Evolutionary conservation across 306 rosid genomes (phyloP), one percentile per base, ranked within the genome.

Genomic region (Ormosia emarginata): DNA sequence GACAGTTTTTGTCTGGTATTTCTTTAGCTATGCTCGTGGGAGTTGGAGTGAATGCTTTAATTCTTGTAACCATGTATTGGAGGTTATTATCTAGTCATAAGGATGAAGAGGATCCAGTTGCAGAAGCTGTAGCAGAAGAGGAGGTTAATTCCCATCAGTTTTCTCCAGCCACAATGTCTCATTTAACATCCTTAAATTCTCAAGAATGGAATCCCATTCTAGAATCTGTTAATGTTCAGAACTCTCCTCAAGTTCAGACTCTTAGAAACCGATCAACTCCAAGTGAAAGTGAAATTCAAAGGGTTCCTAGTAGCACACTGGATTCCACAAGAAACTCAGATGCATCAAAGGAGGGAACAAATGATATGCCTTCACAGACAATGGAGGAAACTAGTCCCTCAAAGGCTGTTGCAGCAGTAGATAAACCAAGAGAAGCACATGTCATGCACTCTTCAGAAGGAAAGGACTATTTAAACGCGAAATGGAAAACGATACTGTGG

Each of bases 151-250:
- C 94, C 14, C 98, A 93, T 64, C 82, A 89, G 67, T 93, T 95
- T 86, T 89, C 97, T 8, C 99, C 97, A 1, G 98, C 94, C 30
- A 92, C 90, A 10, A 79, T 95, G 89, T 90, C 98, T 65, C 97
- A 89, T 79, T 40, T 40, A 7, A 34, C 91, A 62, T 89, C 97
- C 34, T 18, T 66, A 3, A 86, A 84, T 55, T 87, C 95, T 53
- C 91, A 85, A 41, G 95, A 90, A 49, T 24, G 24, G 24, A 24
- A 24, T 24, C 24, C 24, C 24, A 24, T 24, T 24, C 24, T 24
- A 24, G 24, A 24, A 24, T 24, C 24, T 24, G 24, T 24, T 24
- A 24, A 24, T 24, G 3, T 80, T 36, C 88, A 79, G 29, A 72
- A 58, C 69, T 81, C 93, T 56, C 91, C 90, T 12, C 80, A 50